phyloP scores from a whole-genome alignment of 2,329 filamentous ascomycete species.

The Penicillium sp. region DNA sequence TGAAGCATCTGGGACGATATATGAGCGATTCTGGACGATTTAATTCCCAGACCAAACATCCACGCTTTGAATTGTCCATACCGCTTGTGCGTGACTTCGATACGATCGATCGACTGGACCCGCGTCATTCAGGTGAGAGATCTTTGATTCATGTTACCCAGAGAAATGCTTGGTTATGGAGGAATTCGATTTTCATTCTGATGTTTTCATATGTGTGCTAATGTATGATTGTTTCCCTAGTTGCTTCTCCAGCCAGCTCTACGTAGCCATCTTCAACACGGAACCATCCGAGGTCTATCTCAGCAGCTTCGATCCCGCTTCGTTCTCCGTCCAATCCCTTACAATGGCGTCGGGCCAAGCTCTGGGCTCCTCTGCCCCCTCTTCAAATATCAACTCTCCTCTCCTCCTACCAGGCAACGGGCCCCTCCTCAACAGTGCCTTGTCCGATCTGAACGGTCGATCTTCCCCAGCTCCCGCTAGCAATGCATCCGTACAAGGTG shows the following conservation, averaged over 20 bases:
- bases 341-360: constrained; percentile 38
- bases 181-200: neutral
- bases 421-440: constrained; percentile 31
- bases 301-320: neutral
- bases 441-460: constrained; percentile 34
- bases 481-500: constrained; percentile 32
- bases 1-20: too few species aligned
- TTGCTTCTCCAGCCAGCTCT: neutral
- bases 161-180: neutral
- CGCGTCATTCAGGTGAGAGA: neutral
- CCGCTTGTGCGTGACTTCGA: neutral
- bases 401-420: constrained; percentile 31
- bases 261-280: neutral
- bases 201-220: neutral
- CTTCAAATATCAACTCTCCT: constrained; percentile 42
- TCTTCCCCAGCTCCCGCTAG: constrained; percentile 38
- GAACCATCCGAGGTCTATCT: neutral
- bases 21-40: too few species aligned
- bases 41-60: neutral
- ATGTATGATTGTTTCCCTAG: neutral
- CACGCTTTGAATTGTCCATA: neutral
- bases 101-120: neutral
- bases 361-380: constrained; percentile 37
- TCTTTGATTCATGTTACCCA: neutral
- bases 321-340: neutral